Evolutionary conservation across 2,329 filamentous ascomycete species (phyloP), one percentile per base, ranked within the genome.

Genomic region (Arthrobotrys entomopaga): DNA sequence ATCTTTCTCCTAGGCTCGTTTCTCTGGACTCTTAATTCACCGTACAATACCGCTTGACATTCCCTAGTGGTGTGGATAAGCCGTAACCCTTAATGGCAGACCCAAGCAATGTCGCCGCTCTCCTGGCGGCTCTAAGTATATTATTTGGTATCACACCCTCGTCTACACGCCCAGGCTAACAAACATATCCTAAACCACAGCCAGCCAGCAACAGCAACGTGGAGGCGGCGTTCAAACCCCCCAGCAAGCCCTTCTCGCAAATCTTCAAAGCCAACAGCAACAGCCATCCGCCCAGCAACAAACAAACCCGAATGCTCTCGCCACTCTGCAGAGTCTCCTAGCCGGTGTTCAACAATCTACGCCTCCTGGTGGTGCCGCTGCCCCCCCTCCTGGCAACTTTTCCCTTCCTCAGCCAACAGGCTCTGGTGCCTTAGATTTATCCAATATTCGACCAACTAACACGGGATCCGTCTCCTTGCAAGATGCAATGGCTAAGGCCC

Each of bases 401-500:
- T 80, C 82, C 29, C 83, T 90, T 29, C 90, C 90, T 2, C 88
- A 89, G 77, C 91, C 91, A 1, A 87, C 89, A 4, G 86, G 86
- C 65, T 91, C 90, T 71, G 92, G 92, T 58, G 93, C 87, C 78
- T 84, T 96, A 76, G 92, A 96, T 80, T 82, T 96, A 60, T 93
- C 90, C 82, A 86, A 87, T 65, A 91, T 95, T 80, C 90, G 91
- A 79, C 92, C 92, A 3, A 86, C 90, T 65, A 92, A 87, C 80
- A 91, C 91, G 29, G 92, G 92, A 70, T 92, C 90, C 19, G 89
- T 96, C 78, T 94, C 89, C 81, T 89, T 96, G 77, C 87, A 90
- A 70, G 92, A 96, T 81, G 91, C 92, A 56, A 89, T 96, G 78
- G 91, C 92, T 43, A 92, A 93, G 81, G 92, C 92, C 53, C 91